Evolutionary conservation across 179 eudicot genomes (phyloP), one percentile per base, ranked within the genome.

Genomic region (Beta lomatogona): DNA sequence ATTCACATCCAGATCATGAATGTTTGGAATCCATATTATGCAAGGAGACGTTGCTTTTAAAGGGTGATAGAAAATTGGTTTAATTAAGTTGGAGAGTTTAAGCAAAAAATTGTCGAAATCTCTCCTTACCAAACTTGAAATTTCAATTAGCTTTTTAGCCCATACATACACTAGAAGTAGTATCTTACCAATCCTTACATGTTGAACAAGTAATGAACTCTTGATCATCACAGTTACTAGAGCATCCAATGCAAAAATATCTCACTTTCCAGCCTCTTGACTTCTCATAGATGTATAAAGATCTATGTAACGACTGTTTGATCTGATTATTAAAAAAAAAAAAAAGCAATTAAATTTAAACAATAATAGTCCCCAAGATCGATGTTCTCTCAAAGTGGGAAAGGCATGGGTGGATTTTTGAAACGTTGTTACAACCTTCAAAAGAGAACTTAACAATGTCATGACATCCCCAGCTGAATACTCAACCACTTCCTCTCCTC

Each of bases 181-280:
- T 79, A 83, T 76, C 88, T 88, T 92, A 94, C 99, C 98, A 83
- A 85, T 92, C 93, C 78, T 87, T 91, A 85, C 99, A 97, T 78
- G 88, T 76, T 75, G 92, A 92, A 85, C 99, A 97, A 63, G 93
- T 87, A 18, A 88, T 82, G 76, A 84, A 86, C 73, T 88, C 89
- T 83, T 88, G 86, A 84, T 92, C 91, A 44, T 92, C 91, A 80
- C 86, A 80, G 81, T 81, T 82, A 71, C 55, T 73, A 80, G 87
- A 86, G 88, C 97, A 97, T 73, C 87, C 87, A 55, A 86, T 77
- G 86, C 97, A 94, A 79, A 89, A 88, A 59, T 78, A 85, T 69
- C 86, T 85, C 81, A 84, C 90, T 83, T 92, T 88, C 81, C 82
- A 82, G 76, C 89, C 82, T 82, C 80, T 88, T 12, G 82, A 88